Conservation (phyloP, 306 rosid species). For the Quercus variabilis region DNA sequence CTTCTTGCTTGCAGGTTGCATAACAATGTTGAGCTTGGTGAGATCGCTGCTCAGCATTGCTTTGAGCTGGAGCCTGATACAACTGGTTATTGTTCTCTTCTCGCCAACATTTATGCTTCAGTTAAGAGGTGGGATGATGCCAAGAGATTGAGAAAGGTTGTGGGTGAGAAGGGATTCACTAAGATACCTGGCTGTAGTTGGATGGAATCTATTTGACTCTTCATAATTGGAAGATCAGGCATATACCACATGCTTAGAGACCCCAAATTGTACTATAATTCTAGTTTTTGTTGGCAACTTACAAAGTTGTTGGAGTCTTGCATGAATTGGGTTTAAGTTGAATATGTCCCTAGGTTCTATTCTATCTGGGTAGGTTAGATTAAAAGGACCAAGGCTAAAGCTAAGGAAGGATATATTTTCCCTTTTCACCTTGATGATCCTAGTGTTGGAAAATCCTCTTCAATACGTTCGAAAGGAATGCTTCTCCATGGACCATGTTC, state of each 20-base stretch:
- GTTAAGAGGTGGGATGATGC: slow-evolving; percentile 59
- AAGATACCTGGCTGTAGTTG: slow-evolving; percentile 69
- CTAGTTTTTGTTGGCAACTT: not conserved
- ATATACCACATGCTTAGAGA: not conserved
- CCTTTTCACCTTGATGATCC: not conserved
- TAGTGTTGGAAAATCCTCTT: not conserved
- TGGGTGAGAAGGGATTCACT: slow-evolving; percentile 31
- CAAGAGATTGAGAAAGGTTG: slow-evolving; percentile 33
- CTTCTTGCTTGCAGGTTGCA: slow-evolving; percentile 66
- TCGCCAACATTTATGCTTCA: slow-evolving; percentile 52
- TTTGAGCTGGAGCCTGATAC: slow-evolving; percentile 48
- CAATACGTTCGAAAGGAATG: not conserved
- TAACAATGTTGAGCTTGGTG: slow-evolving; percentile 52
- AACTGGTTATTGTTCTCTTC: slow-evolving; percentile 53
- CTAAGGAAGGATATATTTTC: not conserved
- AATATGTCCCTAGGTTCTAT: not conserved
- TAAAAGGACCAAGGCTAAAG: not conserved
- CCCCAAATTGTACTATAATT: not conserved
- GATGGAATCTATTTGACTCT: slow-evolving; percentile 28
- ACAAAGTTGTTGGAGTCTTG: not conserved
- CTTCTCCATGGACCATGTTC: not conserved
- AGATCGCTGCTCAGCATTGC: slow-evolving; percentile 61
- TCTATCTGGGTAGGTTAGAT: not conserved
- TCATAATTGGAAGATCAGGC: slow-evolving; percentile 11
- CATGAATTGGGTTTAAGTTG: not conserved